phyloP scores from a whole-genome alignment of 257 asterid genomes.

The Coffea canephora region DNA sequence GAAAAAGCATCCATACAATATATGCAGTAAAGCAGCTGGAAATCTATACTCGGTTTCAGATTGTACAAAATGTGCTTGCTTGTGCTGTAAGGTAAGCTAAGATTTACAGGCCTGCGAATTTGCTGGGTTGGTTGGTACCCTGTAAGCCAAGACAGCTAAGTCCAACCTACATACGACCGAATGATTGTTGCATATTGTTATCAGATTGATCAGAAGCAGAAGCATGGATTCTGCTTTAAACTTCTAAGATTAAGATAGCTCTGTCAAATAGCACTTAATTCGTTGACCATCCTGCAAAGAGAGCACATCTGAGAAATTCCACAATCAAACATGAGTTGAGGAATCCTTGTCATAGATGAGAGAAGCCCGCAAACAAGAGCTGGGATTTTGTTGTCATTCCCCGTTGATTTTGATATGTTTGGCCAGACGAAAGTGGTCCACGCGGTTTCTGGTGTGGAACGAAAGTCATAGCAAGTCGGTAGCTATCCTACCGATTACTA shows the following conservation, averaged over 20 bases:
- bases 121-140: background rate
- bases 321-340: background rate
- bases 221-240: too few relatives aligned
- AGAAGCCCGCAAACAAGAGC: background rate
- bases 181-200: too few relatives aligned
- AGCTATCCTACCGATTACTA: too few relatives aligned
- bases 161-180: background rate
- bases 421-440: background rate
- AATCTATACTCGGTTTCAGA: too few relatives aligned
- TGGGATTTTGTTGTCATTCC: background rate
- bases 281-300: background rate
- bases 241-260: too few relatives aligned
- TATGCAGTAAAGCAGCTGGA: too few relatives aligned
- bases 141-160: background rate
- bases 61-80: background rate
- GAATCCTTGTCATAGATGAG: background rate
- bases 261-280: background rate
- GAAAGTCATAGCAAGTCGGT: background rate
- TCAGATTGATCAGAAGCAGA: too few relatives aligned
- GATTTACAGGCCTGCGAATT: too few relatives aligned
- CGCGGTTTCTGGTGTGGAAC: background rate
- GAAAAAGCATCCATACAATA: too few relatives aligned
- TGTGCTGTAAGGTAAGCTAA: background rate
- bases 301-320: background rate
- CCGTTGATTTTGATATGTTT: background rate